Evolutionary conservation across 331 rosid genomes (phyloP).

Genomic region (Saraca asoca): DNA sequence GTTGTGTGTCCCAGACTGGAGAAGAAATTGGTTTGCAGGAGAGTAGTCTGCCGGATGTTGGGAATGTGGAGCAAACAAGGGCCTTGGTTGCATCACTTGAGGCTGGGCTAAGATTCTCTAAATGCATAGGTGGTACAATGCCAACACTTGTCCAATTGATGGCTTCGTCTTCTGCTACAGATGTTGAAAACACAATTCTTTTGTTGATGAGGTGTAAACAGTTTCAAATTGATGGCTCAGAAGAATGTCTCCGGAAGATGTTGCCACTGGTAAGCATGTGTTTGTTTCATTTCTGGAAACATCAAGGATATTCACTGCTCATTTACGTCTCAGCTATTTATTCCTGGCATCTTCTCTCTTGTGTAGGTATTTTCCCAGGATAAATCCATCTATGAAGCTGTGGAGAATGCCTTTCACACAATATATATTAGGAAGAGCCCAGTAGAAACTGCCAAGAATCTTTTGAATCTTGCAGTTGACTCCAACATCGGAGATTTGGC

Average conservation of each 20-base stretch:
- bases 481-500: constrained; percentile 94
- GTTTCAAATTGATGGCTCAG: constrained; percentile 95
- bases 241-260: constrained; percentile 89
- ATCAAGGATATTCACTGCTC: constrained; percentile 18
- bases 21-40: constrained; percentile 54
- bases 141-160: constrained; percentile 89
- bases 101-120: constrained; percentile 88
- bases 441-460: constrained; percentile 75
- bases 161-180: constrained; percentile 94
- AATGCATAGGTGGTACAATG: constrained; percentile 71
- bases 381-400: constrained; percentile 93
- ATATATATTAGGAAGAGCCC: constrained; percentile 81
- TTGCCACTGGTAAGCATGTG: constrained; percentile 74
- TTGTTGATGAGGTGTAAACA: constrained; percentile 95
- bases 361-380: constrained; percentile 93
- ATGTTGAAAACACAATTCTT: constrained; percentile 88
- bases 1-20: constrained; percentile 60
- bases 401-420: constrained; percentile 82
- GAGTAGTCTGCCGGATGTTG: constrained; percentile 74
- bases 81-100: constrained; percentile 96
- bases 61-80: constrained; percentile 93
- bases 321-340: constrained; percentile 9
- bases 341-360: constrained; percentile 30
- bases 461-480: constrained; percentile 73
- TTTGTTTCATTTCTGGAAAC: constrained; percentile 29